These are phyloP conservation scores for Nemania serpens DNA, from an alignment of 2,329 filamentous ascomycete genomes.

Conservation along the genomic window DNA sequence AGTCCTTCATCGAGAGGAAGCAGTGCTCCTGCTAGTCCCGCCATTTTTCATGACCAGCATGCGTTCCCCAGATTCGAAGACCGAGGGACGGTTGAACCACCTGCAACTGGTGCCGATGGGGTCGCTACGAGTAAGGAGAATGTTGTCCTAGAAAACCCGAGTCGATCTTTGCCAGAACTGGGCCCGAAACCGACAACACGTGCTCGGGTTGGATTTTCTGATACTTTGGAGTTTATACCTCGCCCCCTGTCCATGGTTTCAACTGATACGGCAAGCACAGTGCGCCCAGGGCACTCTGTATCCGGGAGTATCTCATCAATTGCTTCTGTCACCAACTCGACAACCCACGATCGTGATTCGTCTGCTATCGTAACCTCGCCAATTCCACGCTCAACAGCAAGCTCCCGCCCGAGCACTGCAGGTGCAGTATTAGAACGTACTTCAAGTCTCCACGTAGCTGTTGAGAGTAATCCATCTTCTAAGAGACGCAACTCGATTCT, in stretches of 20 bases:
- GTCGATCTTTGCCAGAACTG: slow-evolving; percentile 36
- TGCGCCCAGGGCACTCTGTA: slow-evolving; percentile 71
- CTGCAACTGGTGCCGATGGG: slow-evolving; percentile 25
- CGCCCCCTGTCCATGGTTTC: slow-evolving; percentile 83
- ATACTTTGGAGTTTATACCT: slow-evolving; percentile 81
- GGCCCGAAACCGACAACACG: slow-evolving; percentile 49
- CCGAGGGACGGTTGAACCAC: slow-evolving; percentile 19
- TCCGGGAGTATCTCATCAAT: slow-evolving; percentile 82
- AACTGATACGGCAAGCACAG: slow-evolving; percentile 80
- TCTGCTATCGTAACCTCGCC: slow-evolving; percentile 45
- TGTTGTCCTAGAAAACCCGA: slow-evolving; percentile 23
- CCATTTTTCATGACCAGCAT: slow-evolving; percentile 48
- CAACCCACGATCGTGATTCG: slow-evolving; percentile 48
- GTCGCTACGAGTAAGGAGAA: slow-evolving; percentile 37
- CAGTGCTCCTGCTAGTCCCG: slow-evolving; percentile 69
- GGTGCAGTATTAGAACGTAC: slow-evolving; percentile 68
- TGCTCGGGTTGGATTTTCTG: slow-evolving; percentile 79
- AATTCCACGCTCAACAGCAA: slow-evolving; percentile 48
- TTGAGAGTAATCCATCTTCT: slow-evolving; percentile 44
- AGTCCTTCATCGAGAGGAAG: slow-evolving; percentile 56
- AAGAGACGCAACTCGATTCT: slow-evolving; percentile 65
- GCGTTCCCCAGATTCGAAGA: slow-evolving; percentile 30
- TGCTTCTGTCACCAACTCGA: slow-evolving; percentile 60
- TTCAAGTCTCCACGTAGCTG: slow-evolving; percentile 44
- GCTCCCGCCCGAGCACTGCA: slow-evolving; percentile 69